Conservation (phyloP, 2,329 filamentous ascomycete species). For the Phaeoacremonium minimum region DNA sequence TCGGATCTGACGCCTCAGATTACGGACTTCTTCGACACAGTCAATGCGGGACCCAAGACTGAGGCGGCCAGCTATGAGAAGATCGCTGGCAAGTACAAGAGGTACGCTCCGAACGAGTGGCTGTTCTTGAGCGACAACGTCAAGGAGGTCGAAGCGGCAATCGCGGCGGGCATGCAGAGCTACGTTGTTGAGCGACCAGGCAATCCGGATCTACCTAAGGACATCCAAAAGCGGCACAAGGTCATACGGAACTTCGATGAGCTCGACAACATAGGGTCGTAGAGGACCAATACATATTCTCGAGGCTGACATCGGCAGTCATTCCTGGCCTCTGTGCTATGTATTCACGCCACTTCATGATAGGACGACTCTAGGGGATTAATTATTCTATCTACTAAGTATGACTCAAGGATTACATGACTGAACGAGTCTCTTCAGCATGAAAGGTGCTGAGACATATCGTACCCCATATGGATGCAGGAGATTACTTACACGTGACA, state of each 20-base stretch:
- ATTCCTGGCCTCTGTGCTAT: too few relatives aligned
- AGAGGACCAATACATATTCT: too few relatives aligned
- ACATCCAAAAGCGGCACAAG: constrained; percentile 19
- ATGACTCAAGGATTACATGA: too few relatives aligned
- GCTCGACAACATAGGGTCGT: too few relatives aligned
- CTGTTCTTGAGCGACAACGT: constrained; percentile 82
- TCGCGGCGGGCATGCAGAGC: constrained; percentile 58
- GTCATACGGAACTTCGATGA: constrained; percentile 25
- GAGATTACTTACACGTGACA: too few relatives aligned
- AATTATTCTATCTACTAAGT: too few relatives aligned
- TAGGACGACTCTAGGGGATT: too few relatives aligned
- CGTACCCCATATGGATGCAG: too few relatives aligned
- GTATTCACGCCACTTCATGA: too few relatives aligned
- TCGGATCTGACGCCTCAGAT: constrained; percentile 58
- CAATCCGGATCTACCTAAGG: constrained; percentile 58
- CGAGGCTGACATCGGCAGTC: too few relatives aligned
- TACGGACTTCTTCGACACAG: constrained; percentile 71
- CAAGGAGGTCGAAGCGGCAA: constrained; percentile 61
- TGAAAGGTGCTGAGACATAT: too few relatives aligned
- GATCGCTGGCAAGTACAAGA: constrained; percentile 50
- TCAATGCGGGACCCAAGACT: constrained; percentile 73
- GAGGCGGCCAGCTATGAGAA: constrained; percentile 62
- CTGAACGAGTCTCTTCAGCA: too few relatives aligned
- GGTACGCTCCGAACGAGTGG: constrained; percentile 47
- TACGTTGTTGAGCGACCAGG: constrained; percentile 63